A percentile compares a stretch with the other conserved stretches of the same genome.
Conservation (phyloP, 768 basidiomycete genomes). For the Auriscalpium microsporum region DNA sequence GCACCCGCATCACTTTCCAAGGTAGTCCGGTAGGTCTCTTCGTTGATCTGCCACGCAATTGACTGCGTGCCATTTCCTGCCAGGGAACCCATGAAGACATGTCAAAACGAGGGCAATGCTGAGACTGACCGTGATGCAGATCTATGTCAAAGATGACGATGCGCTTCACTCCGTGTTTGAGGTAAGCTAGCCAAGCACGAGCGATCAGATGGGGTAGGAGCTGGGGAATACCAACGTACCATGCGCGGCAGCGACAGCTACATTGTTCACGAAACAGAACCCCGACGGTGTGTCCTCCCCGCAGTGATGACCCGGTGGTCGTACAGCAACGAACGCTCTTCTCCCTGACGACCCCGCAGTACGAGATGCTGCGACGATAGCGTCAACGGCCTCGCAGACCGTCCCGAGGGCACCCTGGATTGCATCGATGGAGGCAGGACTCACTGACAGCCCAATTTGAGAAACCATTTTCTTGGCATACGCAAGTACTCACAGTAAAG, state of each 20-base stretch:
- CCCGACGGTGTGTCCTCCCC: conserved; percentile 85
- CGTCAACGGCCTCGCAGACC: conserved; percentile 83
- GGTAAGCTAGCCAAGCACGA: conserved; percentile 47
- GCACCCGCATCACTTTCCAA: conserved; percentile 43
- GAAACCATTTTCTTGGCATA: not conserved
- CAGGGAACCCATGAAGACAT: not conserved
- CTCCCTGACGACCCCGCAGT: not conserved
- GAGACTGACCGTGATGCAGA: conserved; percentile 66
- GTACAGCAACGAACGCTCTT: conserved; percentile 70
- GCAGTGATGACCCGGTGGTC: conserved; percentile 94
- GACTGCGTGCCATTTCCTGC: conserved; percentile 92
- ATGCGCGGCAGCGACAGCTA: conserved; percentile 83
- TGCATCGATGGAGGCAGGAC: conserved; percentile 63
- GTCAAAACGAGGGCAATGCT: not conserved
- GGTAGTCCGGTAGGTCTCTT: conserved; percentile 66
- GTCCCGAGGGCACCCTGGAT: conserved; percentile 78
- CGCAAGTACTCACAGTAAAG: conserved; percentile 56
- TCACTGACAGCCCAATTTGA: conserved; percentile 41
- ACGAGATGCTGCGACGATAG: conserved; percentile 29
- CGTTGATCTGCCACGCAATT: conserved; percentile 86
- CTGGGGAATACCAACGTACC: conserved; percentile 37
- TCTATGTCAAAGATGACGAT: conserved; percentile 90
- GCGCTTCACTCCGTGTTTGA: conserved; percentile 68
- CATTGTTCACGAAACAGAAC: conserved; percentile 95
- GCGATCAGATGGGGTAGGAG: not conserved